Percentiles rank a stretch among this genome's conserved stretches.
These are phyloP conservation scores for Yamadazyma sp. DNA, from an alignment of 1,139 yeast species.

Conservation along the genomic window DNA sequence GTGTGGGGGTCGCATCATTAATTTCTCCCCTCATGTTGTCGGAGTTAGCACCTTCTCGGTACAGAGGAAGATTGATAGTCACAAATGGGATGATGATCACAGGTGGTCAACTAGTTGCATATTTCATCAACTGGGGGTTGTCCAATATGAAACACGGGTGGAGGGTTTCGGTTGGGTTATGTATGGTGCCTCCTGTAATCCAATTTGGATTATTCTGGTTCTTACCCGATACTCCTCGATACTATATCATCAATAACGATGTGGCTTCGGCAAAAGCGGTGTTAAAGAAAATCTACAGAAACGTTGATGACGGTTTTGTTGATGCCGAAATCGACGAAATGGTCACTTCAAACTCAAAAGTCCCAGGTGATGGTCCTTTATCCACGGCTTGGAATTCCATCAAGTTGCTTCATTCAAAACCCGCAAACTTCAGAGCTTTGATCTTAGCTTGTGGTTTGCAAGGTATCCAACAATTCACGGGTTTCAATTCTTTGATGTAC, in stretches of 20 bases:
- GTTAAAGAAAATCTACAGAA: conserved; percentile 55
- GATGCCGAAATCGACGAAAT: conserved; percentile 62
- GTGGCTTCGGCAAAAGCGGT: conserved; percentile 66
- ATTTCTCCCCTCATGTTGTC: conserved; percentile 88
- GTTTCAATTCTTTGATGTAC: conserved; percentile 93
- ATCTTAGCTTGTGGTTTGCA: conserved; percentile 89
- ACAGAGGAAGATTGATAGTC: conserved; percentile 81
- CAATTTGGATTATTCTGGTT: conserved; percentile 79
- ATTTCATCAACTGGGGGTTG: conserved; percentile 90
- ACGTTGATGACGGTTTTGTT: conserved; percentile 57
- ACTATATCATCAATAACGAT: conserved; percentile 68
- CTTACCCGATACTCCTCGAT: conserved; percentile 95
- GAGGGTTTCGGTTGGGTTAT: conserved; percentile 88
- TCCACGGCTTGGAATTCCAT: conserved; percentile 61
- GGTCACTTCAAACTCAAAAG: conserved; percentile 54
- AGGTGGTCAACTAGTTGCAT: conserved; percentile 90
- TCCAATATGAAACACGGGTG: conserved; percentile 77
- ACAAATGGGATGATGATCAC: conserved; percentile 74
- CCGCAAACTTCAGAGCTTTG: conserved; percentile 85
- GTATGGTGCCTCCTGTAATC: conserved; percentile 80
- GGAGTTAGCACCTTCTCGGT: conserved; percentile 89
- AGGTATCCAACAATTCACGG: conserved; percentile 94
- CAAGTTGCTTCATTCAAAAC: conserved; percentile 67
- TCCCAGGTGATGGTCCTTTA: conserved; percentile 58
- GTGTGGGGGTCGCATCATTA: conserved; percentile 91